These are phyloP conservation scores for Aphanomyces euteiches DNA, from an alignment of 352 stramenopile genomes.

Conservation along the genomic window DNA sequence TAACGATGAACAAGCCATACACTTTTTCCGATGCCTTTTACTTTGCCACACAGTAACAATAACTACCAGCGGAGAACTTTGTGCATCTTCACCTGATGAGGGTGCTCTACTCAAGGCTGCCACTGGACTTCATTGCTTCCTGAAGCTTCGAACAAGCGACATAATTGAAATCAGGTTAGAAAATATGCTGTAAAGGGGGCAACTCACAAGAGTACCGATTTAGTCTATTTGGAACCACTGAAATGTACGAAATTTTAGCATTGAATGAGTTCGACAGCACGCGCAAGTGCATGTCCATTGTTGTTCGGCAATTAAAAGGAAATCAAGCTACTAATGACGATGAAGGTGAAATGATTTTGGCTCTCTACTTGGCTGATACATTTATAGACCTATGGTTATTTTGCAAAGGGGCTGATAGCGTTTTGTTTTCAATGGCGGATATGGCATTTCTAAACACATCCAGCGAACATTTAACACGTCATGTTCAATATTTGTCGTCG, in stretches of 20 bases:
- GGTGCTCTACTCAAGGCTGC: constrained; percentile 72
- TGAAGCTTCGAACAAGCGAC: neutral
- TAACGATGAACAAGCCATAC: constrained; percentile 8
- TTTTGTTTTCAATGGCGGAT: constrained; percentile 47
- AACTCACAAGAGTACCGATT: constrained; percentile 37
- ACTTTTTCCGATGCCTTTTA: constrained; percentile 76
- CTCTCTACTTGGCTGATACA: constrained; percentile 30
- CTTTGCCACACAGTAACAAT: constrained; percentile 78
- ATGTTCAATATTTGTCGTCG: constrained; percentile 84
- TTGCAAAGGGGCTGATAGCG: constrained; percentile 83
- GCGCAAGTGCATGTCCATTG: constrained; percentile 80
- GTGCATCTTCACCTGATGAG: constrained; percentile 80
- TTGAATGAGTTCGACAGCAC: constrained; percentile 86
- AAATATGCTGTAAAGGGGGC: neutral
- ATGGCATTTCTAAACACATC: neutral
- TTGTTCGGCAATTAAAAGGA: constrained; percentile 45
- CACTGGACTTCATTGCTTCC: constrained; percentile 62
- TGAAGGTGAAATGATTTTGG: constrained; percentile 27
- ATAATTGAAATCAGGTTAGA: constrained; percentile 16
- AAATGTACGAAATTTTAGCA: constrained; percentile 70
- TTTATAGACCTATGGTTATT: constrained; percentile 64
- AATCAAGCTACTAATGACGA: neutral
- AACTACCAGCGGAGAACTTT: constrained; percentile 1
- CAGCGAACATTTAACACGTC: constrained; percentile 28
- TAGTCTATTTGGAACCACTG: constrained; percentile 61